Conservation (phyloP, 2,329 filamentous ascomycete species). For the Elsinoe batatas region DNA sequence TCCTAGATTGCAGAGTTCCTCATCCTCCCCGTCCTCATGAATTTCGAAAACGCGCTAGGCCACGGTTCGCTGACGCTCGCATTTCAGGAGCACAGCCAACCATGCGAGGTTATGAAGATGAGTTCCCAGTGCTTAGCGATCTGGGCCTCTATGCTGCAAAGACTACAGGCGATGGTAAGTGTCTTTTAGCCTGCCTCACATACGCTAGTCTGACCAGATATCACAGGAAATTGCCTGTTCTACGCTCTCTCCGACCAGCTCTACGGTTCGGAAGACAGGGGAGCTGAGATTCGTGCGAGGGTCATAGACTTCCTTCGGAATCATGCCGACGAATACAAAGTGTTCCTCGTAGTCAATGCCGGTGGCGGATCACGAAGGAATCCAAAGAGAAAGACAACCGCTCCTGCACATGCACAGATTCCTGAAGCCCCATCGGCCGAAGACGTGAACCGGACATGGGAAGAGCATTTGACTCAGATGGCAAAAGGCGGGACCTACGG, state of each 20-base stretch:
- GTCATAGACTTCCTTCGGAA: slow-evolving; percentile 54
- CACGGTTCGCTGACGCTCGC: slow-evolving; percentile 16
- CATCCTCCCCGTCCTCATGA: slow-evolving; percentile 15
- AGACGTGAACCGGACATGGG: slow-evolving; percentile 44
- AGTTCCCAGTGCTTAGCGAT: slow-evolving; percentile 47
- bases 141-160: slow-evolving; percentile 50
- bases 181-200: slow-evolving; percentile 18
- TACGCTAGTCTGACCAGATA: slow-evolving; percentile 16
- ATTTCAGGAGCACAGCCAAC: slow-evolving; percentile 14
- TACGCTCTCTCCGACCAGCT: slow-evolving; percentile 59
- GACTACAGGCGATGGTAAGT: slow-evolving; percentile 54
- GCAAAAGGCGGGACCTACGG: slow-evolving; percentile 52
- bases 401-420: slow-evolving; percentile 37
- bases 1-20: slow-evolving; percentile 15
- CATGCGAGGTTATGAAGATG: slow-evolving; percentile 28
- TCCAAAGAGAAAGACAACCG: slow-evolving; percentile 48
- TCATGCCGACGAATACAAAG: slow-evolving; percentile 52
- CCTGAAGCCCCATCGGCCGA: slow-evolving; percentile 40
- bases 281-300: slow-evolving; percentile 47
- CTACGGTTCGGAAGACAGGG: slow-evolving; percentile 49
- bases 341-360: slow-evolving; percentile 49
- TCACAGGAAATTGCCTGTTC: slow-evolving; percentile 58
- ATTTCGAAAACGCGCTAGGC: slow-evolving; percentile 13
- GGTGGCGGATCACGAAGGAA: slow-evolving; percentile 48
- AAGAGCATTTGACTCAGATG: slow-evolving; percentile 50